Percentiles rank a stretch among this genome's conserved stretches.
Evolutionary conservation across 768 basidiomycete genomes (phyloP).

Genomic region (Russula olivacea): DNA sequence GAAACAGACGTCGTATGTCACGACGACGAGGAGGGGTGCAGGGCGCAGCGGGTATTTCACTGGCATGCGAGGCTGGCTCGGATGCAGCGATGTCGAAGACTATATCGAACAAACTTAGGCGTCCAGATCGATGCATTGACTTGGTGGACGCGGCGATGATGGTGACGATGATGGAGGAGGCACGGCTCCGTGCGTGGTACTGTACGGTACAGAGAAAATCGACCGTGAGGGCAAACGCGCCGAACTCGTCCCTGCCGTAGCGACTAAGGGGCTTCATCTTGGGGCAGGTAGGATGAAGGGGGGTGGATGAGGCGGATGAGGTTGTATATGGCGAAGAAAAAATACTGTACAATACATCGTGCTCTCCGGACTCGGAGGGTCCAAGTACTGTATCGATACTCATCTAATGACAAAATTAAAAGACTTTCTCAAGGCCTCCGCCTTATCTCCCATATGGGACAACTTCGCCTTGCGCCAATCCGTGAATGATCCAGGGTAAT

Average conservation of each 20-base stretch:
- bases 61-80: slow-evolving; percentile 27
- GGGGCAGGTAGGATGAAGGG: slow-evolving; percentile 11
- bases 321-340: slow-evolving; percentile 20
- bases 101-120: slow-evolving; percentile 19
- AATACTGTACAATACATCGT: slow-evolving; percentile 15
- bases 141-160: background rate
- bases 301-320: slow-evolving; percentile 7
- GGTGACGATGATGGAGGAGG: background rate
- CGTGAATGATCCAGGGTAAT: background rate
- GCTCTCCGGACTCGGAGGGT: slow-evolving; percentile 28
- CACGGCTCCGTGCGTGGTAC: slow-evolving; percentile 1
- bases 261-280: slow-evolving; percentile 19
- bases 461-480: background rate
- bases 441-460: background rate
- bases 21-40: background rate
- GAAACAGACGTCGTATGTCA: slow-evolving; percentile 5
- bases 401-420: background rate
- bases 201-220: background rate
- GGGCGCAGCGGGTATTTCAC: background rate
- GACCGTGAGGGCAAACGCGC: background rate
- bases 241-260: slow-evolving; percentile 28
- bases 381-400: slow-evolving; percentile 25
- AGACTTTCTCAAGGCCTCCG: background rate
- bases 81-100: slow-evolving; percentile 8
- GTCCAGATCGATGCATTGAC: slow-evolving; percentile 1